Conservation (phyloP, 768 basidiomycete species). For the Mycena chlorophos region DNA sequence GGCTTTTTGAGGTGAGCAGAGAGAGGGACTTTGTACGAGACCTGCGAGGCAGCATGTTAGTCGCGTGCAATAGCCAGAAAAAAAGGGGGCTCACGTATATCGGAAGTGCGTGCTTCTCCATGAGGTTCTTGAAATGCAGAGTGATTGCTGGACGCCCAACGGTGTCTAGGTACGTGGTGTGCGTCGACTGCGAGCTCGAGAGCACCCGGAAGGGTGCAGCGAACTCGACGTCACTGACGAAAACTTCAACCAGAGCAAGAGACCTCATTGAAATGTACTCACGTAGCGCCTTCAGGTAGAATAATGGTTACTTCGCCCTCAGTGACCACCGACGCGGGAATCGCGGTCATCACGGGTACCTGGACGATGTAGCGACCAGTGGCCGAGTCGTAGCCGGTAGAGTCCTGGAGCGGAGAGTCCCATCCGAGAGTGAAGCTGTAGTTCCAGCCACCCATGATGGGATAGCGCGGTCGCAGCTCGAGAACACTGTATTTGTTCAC, state of each 20-base stretch:
- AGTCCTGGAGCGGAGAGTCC: slow-evolving; percentile 82
- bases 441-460: slow-evolving; percentile 95
- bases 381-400: slow-evolving; percentile 60
- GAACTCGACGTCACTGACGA: slow-evolving; percentile 71
- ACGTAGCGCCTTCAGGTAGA: slow-evolving; percentile 95
- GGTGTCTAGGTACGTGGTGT: slow-evolving; percentile 90
- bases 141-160: slow-evolving; percentile 79
- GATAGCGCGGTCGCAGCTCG: slow-evolving; percentile 88
- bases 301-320: slow-evolving; percentile 78
- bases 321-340: slow-evolving; percentile 80
- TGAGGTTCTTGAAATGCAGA: slow-evolving; percentile 71
- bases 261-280: slow-evolving; percentile 35
- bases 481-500: slow-evolving; percentile 63
- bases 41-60: slow-evolving; percentile 42
- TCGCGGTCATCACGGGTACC: slow-evolving; percentile 82
- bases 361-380: slow-evolving; percentile 71
- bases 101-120: slow-evolving; percentile 73
- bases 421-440: slow-evolving; percentile 94
- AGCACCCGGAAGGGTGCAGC: slow-evolving; percentile 76
- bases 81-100: slow-evolving; percentile 71
- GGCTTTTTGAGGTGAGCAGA: slow-evolving; percentile 88
- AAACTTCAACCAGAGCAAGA: slow-evolving; percentile 14
- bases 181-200: slow-evolving; percentile 58
- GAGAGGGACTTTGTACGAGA: slow-evolving; percentile 82
- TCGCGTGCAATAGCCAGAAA: background rate